Conservation (phyloP, 2,329 filamentous ascomycete species). For the Apiospora sp. region DNA sequence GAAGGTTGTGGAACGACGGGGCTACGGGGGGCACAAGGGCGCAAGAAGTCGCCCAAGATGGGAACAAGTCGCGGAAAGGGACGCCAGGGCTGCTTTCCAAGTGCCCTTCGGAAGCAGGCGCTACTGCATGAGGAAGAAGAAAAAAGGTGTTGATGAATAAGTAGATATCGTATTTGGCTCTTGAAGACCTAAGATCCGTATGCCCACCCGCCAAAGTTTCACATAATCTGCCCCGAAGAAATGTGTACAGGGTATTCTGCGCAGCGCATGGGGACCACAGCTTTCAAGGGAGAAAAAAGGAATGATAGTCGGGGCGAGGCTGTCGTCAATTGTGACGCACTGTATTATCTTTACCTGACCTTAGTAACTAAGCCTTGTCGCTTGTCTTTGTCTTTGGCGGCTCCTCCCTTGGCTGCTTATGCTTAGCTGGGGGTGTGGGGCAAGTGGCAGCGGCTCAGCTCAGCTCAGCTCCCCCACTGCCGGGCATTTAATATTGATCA, state of each 20-base stretch:
- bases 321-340: slow-evolving; percentile 17
- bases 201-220: not conserved
- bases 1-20: slow-evolving; percentile 8
- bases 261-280: not conserved
- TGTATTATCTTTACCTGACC: not conserved
- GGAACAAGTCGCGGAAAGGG: slow-evolving; percentile 11
- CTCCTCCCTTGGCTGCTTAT: not conserved
- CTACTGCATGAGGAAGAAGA: slow-evolving; percentile 13
- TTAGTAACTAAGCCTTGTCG: not conserved
- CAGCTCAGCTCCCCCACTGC: not conserved
- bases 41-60: slow-evolving; percentile 10
- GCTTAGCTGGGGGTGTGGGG: not conserved
- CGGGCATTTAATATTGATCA: not conserved
- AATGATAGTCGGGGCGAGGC: not conserved
- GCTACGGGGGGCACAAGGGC: slow-evolving; percentile 8
- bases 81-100: slow-evolving; percentile 17
- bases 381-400: not conserved
- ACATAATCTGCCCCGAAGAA: slow-evolving; percentile 6
- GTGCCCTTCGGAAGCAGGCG: slow-evolving; percentile 7
- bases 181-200: not conserved
- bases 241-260: not conserved
- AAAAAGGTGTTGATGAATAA: not conserved
- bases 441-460: not conserved
- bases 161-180: not conserved
- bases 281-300: not conserved